Percentiles rank a stretch among this genome's conserved stretches.
These are phyloP conservation scores for Conoideocrella luteorostrata DNA, from an alignment of 2,329 filamentous ascomycete genomes.

Conservation along the genomic window DNA sequence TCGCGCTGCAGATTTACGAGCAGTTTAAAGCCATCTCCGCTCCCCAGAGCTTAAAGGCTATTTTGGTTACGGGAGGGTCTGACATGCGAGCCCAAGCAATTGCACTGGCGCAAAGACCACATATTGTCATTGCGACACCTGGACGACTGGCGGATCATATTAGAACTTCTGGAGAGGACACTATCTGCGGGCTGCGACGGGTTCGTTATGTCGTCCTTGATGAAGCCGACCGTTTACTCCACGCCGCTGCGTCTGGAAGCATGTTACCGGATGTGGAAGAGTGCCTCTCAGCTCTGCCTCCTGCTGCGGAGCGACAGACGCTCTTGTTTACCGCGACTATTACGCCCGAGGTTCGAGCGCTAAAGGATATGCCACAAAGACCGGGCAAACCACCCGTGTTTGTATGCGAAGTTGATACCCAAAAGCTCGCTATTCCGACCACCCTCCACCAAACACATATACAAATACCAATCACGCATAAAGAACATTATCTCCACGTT, in stretches of 20 bases:
- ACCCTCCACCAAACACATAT: constrained; percentile 81
- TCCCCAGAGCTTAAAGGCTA: constrained; percentile 77
- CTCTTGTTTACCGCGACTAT: constrained; percentile 94
- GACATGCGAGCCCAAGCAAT: constrained; percentile 92
- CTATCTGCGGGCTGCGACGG: constrained; percentile 70
- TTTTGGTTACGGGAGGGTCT: constrained; percentile 85
- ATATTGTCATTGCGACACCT: constrained; percentile 91
- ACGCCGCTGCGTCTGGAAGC: constrained; percentile 64
- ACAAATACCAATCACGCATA: constrained; percentile 83
- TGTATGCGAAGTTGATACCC: constrained; percentile 80
- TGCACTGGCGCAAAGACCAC: constrained; percentile 71
- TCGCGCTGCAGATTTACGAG: constrained; percentile 93
- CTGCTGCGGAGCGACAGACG: constrained; percentile 75
- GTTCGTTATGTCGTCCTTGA: constrained; percentile 86
- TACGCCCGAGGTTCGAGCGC: constrained; percentile 80
- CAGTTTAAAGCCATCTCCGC: constrained; percentile 91
- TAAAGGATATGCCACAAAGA: constrained; percentile 70
- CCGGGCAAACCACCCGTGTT: constrained; percentile 71
- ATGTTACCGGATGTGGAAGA: constrained; percentile 95
- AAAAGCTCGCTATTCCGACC: constrained; percentile 67
- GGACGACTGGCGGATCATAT: constrained; percentile 92
- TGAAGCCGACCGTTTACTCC: constrained; percentile 85
- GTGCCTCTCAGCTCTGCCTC: constrained; percentile 75
- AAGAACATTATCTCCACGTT: constrained; percentile 89
- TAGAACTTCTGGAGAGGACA: constrained; percentile 83